Evolutionary conservation across 441 rosid genomes (phyloP), one percentile per base, ranked within the genome.

Genomic region (Syzygium syzygioides): DNA sequence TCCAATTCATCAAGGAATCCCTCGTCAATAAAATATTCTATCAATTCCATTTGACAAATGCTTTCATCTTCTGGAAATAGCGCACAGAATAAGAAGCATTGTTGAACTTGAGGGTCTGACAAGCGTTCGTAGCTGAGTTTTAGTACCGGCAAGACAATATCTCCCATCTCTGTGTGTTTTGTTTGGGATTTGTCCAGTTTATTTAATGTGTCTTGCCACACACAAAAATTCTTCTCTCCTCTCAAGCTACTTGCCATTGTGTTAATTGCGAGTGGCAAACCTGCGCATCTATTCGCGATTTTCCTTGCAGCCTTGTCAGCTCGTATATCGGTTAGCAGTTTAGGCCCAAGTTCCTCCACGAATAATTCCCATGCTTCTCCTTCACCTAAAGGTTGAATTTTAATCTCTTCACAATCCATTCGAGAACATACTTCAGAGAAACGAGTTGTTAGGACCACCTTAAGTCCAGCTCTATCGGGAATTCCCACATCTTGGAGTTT

Each of bases 191-290:
- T 62, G n/a, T 76, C 37, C 17, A 91, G 54, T 68, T 89, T 68
- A 34, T 28, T 52, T 57, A 88, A 23, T 14, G 89, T 88, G 80
- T 86, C 66, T 26, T 86, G 19, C 92, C 92, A 87, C 28, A 55
- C 87, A 19, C 7, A 0, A n/a, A 85, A 18, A 20, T 86, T 84
- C 34, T 15, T n/a, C 25, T 87, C 87, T 88, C 89, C 90, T 19
- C 48, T 88, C 91, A 89, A 86, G 62, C 89, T 68, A 28, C 79
- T 87, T 26, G 89, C 93, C 4, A 89, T 34, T 4, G 85, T 68
- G 26, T 87, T 32, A 26, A 91, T 86, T 20, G 85, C 90, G 1
- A 91, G 89, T 13, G 93, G 91, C 85, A 91, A 79, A 28, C 91
- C 90, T 4, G 26, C 79, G 79, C 90, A 89, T 59, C 80, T 53